Conservation (phyloP, 2,329 filamentous ascomycete genomes). For the Lasiodiplodia hormozganensis region DNA sequence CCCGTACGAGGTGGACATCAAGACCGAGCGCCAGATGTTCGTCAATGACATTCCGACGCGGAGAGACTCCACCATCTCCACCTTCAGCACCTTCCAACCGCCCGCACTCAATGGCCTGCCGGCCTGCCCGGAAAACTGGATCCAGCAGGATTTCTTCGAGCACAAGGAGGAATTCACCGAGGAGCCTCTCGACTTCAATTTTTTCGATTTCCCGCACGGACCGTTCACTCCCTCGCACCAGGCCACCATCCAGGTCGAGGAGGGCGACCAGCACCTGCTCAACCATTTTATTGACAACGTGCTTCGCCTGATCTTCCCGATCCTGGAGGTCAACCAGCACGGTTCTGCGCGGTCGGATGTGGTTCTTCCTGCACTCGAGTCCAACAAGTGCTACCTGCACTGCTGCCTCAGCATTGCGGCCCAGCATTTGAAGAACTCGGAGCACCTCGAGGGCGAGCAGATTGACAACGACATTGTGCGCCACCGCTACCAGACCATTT, state of each 20-base stretch:
- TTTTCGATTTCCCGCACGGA: slow-evolving; percentile 81
- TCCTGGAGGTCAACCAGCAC: slow-evolving; percentile 88
- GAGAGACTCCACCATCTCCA: slow-evolving; percentile 85
- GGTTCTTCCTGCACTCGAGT: slow-evolving; percentile 85
- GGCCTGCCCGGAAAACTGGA: slow-evolving; percentile 71
- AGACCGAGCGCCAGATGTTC: slow-evolving; percentile 92
- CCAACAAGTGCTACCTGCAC: slow-evolving; percentile 92
- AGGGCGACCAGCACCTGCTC: slow-evolving; percentile 83
- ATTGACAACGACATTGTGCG: slow-evolving; percentile 91
- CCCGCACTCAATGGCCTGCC: slow-evolving; percentile 74
- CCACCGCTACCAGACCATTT: slow-evolving; percentile 87
- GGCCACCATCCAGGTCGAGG: slow-evolving; percentile 78
- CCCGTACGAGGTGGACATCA: slow-evolving; percentile 94
- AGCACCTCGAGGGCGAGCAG: slow-evolving; percentile 70
- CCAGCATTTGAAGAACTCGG: slow-evolving; percentile 85
- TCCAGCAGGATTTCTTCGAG: slow-evolving; percentile 74
- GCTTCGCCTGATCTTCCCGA: slow-evolving; percentile 86
- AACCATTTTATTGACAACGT: slow-evolving; percentile 92
- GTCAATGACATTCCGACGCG: slow-evolving; percentile 88
- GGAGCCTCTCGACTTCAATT: slow-evolving; percentile 71
- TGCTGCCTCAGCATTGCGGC: slow-evolving; percentile 94
- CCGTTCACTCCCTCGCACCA: slow-evolving; percentile 68
- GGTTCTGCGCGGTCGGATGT: slow-evolving; percentile 81
- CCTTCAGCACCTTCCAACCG: slow-evolving; percentile 88
- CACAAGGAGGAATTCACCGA: slow-evolving; percentile 69